phyloP scores from a whole-genome alignment of 2,329 filamentous ascomycete species.

The Corinectria fuckeliana region DNA sequence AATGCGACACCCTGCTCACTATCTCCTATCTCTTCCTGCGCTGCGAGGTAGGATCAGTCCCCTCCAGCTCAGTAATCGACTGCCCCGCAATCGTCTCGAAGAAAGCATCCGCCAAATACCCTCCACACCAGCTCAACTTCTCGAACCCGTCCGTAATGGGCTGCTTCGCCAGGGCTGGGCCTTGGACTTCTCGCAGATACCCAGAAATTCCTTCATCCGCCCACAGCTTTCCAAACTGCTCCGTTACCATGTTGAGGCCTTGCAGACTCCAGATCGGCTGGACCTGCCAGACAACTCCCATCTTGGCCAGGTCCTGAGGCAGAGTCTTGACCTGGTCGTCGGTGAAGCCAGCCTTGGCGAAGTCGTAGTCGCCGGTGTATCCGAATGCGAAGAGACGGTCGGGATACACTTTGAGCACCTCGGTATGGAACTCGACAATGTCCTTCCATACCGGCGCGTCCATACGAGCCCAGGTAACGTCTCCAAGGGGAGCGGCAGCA shows the following conservation, averaged over 20 bases:
- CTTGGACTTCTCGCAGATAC: constrained; percentile 35
- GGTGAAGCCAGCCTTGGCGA: constrained; percentile 43
- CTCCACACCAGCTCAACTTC: constrained; percentile 44
- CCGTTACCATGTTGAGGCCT: constrained; percentile 42
- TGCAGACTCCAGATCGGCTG: constrained; percentile 48
- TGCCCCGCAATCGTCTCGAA: constrained; percentile 42
- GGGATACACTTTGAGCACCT: constrained; percentile 43
- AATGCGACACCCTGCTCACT: background rate
- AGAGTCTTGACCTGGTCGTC: constrained; percentile 41
- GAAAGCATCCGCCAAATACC: constrained; percentile 46
- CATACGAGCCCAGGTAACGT: constrained; percentile 47
- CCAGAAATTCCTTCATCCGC: constrained; percentile 44
- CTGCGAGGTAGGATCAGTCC: background rate
- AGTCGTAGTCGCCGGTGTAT: constrained; percentile 47
- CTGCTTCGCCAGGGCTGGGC: constrained; percentile 38
- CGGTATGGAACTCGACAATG: constrained; percentile 45
- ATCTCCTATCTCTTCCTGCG: background rate
- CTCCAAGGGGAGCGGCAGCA: constrained; percentile 45
- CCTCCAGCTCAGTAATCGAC: constrained; percentile 10
- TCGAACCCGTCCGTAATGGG: constrained; percentile 44
- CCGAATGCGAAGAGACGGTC: constrained; percentile 48
- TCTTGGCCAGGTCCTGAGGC: constrained; percentile 43
- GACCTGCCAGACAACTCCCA: constrained; percentile 49
- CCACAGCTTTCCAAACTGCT: constrained; percentile 44
- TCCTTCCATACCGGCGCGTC: constrained; percentile 44